phyloP scores from a whole-genome alignment of 164 flowering plant species.

The Protea cynaroides region DNA sequence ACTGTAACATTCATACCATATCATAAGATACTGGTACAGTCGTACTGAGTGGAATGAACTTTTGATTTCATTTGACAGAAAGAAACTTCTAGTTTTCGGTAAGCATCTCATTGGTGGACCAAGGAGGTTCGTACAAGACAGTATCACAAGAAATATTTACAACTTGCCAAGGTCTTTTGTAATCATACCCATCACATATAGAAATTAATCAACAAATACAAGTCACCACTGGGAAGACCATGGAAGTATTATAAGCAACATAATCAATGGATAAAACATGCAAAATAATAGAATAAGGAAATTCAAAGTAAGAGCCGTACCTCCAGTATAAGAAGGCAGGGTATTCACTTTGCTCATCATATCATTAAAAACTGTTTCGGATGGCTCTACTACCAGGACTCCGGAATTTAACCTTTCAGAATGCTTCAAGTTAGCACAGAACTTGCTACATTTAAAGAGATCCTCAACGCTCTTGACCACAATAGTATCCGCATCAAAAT shows the following conservation, averaged over 20 bases:
- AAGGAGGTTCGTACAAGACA: too few relatives aligned
- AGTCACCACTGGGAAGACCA: neutral
- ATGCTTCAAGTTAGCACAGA: conserved; percentile 97
- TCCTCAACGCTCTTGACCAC: conserved; percentile 85
- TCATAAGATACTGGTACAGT: too few relatives aligned
- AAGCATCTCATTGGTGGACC: too few relatives aligned
- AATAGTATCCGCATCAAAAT: conserved; percentile 97
- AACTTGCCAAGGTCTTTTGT: too few relatives aligned
- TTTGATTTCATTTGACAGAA: too few relatives aligned
- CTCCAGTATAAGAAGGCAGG: conserved; percentile 88
- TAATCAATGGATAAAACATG: too few relatives aligned
- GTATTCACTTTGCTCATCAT: conserved; percentile 88
- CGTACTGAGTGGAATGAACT: too few relatives aligned
- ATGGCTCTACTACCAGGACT: conserved; percentile 97
- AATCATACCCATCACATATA: too few relatives aligned
- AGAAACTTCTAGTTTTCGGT: too few relatives aligned
- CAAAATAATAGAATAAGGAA: neutral
- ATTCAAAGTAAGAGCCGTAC: conserved; percentile 17
- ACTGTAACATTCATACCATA: too few relatives aligned
- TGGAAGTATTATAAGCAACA: neutral
- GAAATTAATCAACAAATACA: too few relatives aligned
- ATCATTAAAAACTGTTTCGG: conserved; percentile 68
- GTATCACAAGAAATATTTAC: too few relatives aligned
- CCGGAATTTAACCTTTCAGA: conserved; percentile 98
- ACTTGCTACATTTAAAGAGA: conserved; percentile 86